Evolutionary conservation across 176 grass and related monocot species (phyloP), one percentile per base, ranked within the genome.

Genomic region (Lolium rigidum): DNA sequence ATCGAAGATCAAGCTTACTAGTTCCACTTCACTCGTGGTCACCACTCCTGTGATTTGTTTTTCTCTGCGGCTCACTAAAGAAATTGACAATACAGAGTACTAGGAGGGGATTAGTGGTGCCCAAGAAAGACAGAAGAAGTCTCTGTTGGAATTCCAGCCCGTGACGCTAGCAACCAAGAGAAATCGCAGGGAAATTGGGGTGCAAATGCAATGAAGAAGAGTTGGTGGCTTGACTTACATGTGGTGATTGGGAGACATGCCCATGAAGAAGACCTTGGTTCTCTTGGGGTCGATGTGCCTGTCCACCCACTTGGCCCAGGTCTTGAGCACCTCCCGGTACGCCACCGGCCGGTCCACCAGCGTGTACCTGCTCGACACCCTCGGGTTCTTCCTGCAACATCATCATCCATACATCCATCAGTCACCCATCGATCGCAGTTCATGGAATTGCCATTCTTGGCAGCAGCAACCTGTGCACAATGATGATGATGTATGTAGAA

Each of bases 191-290:
- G 7, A 28, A 75, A 75, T 74, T 0, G 4, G 21, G 11, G 46
- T 12, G 24, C 15, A n/a, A 77, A 67, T 46, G 57, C 37, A 24
- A 55, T 38, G 50, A 1, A 0, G 5, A 16, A 43, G 31, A 55
- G 15, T 55, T 2, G 63, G n/a, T 49, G 16, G 6, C 13, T 10
- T 21, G 10, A 62, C 86, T 82, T 71, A 97, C 95, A 50, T 56
- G 77, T 89, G 54, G 73, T 97, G 95, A 74, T 97, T 97, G 20
- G 95, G 95, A 0, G 95, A 97, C 90, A 93, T 94, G 88, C 90
- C 91, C 92, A 97, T 97, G 89, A 94, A 97, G 89, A 97, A 97
- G 60, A 94, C 92, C 37, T 48, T 93, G 4, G 95, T 91, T 56
- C 74, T 72, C 10, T 46, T 80, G 17, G 95, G 90, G 81, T 97